Base-by-base conservation (phyloP, 2,329 filamentous ascomycete species). In the Hirsutella minnesotensis region DNA sequence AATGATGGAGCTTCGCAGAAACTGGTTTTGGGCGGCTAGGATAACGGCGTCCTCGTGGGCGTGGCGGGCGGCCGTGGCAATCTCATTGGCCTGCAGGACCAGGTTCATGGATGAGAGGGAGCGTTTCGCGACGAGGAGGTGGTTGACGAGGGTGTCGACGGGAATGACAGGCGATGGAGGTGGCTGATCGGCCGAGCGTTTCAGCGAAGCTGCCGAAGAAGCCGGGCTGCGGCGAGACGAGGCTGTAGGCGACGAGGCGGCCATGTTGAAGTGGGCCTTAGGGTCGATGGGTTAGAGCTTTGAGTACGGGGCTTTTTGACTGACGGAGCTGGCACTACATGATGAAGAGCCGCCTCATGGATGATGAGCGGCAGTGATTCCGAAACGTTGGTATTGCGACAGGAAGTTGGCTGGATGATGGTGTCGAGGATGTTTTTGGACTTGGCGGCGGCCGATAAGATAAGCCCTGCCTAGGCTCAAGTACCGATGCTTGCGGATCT, bases 81-180 rank as follows among this genome's bases (percentile, higher is more conserved):
- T 80, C 55, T 94, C 84, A 57, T 92, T 89, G 50, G 88, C 89
- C 46, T 86, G 84, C 58, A 86, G 81, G 41, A 95, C 86, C 46
- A 85, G 80, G 35, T 73, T 78, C 59, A 94, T 88, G 10, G 87
- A 87, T 15, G 84, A 85, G 4, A 96, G 74, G 1, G 89, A 89
- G 37, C 86, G 79, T 60, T 95, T 95, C 9, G 90, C 85, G 24
- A 83, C 81, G 34, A 95, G 78, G 30, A 95, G 81, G 63, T 94
- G 81, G 42, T 79, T 76, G 44, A 95, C 85, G 36, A 96, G 78
- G 20, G 78, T 79, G 53, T 94, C 86, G 55, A 94, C 75, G 29
- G 62, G 53, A 40, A 64, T 56, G 38, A 43, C 36, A 7, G 40
- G 48, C 44, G 35, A 41, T 43, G 21, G 35, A 10, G 40, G 21